These are phyloP conservation scores for Cucumis hystrix DNA, from an alignment of 306 rosid genomes.

Conservation along the genomic window DNA sequence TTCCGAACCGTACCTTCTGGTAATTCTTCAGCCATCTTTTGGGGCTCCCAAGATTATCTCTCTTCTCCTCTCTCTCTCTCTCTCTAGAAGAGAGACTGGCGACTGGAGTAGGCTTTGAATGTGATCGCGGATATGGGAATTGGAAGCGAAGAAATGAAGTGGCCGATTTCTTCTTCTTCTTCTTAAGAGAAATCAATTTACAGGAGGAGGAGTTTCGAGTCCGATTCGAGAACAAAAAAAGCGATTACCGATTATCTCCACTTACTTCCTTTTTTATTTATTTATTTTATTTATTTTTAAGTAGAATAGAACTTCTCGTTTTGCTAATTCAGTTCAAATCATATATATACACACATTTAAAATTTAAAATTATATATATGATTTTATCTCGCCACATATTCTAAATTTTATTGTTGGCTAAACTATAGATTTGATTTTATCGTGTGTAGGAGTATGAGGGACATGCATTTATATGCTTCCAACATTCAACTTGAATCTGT, in stretches of 20 bases:
- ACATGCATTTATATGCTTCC: too few relatives aligned
- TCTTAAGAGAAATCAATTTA: too few relatives aligned
- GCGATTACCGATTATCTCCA: background rate
- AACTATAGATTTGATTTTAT: background rate
- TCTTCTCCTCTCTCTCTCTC: slow-evolving; percentile 4
- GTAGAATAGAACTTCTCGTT: background rate
- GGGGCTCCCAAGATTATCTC: background rate
- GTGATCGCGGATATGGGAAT: background rate
- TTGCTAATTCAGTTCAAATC: background rate
- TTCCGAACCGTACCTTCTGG: slow-evolving; percentile 67
- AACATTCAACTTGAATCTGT: too few relatives aligned
- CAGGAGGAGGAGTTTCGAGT: background rate
- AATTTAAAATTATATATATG: background rate
- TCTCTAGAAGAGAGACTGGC: slow-evolving; percentile 2
- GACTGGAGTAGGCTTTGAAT: background rate
- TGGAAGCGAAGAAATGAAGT: background rate
- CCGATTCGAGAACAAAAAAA: background rate
- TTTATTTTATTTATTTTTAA: too few relatives aligned
- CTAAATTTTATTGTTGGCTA: background rate
- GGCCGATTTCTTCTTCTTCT: background rate
- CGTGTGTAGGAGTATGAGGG: too few relatives aligned
- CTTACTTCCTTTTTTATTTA: background rate
- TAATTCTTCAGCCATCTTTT: slow-evolving; percentile 28
- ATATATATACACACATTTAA: background rate
- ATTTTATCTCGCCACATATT: background rate